phyloP scores from a whole-genome alignment of 2,329 filamentous ascomycete genomes.

The Elsinoe ampelina region DNA sequence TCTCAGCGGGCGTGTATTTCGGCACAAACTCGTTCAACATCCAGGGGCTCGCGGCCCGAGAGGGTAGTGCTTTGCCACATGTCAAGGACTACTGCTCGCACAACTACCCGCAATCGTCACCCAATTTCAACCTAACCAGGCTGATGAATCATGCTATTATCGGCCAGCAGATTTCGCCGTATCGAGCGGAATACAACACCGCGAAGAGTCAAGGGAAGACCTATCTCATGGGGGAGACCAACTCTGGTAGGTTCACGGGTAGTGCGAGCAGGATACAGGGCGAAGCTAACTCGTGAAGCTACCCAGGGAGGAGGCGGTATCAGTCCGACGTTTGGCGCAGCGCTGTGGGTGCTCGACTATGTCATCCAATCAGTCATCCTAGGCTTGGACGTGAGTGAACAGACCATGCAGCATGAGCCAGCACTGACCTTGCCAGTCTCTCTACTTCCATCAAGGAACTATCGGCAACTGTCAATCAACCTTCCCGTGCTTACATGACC shows the following conservation, averaged over 20 bases:
- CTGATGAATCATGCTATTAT: slow-evolving; percentile 17
- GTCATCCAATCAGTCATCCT: slow-evolving; percentile 19
- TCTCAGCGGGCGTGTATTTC: slow-evolving; percentile 18
- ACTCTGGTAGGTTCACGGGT: slow-evolving; percentile 21
- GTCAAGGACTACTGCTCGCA: slow-evolving; percentile 24
- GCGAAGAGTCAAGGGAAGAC: slow-evolving; percentile 13
- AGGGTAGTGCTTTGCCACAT: slow-evolving; percentile 14
- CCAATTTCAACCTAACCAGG: slow-evolving; percentile 15
- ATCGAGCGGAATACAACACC: slow-evolving; percentile 15
- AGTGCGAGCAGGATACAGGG: background rate
- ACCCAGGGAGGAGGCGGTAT: slow-evolving; percentile 20
- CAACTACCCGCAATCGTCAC: slow-evolving; percentile 38
- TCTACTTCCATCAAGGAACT: slow-evolving; percentile 20
- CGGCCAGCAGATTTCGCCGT: slow-evolving; percentile 17
- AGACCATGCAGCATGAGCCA: background rate
- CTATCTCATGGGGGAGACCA: slow-evolving; percentile 24
- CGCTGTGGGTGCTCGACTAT: slow-evolving; percentile 23
- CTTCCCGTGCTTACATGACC: slow-evolving; percentile 14
- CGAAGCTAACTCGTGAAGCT: slow-evolving; percentile 11
- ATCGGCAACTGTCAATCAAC: slow-evolving; percentile 20
- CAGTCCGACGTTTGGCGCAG: slow-evolving; percentile 21
- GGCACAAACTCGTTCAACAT: slow-evolving; percentile 17
- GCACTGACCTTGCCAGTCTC: slow-evolving; percentile 7
- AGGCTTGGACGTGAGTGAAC: slow-evolving; percentile 16
- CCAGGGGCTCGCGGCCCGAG: slow-evolving; percentile 15